Base-by-base conservation (phyloP, 345 rosid genomes). In the Pseudoturritis turrita region DNA sequence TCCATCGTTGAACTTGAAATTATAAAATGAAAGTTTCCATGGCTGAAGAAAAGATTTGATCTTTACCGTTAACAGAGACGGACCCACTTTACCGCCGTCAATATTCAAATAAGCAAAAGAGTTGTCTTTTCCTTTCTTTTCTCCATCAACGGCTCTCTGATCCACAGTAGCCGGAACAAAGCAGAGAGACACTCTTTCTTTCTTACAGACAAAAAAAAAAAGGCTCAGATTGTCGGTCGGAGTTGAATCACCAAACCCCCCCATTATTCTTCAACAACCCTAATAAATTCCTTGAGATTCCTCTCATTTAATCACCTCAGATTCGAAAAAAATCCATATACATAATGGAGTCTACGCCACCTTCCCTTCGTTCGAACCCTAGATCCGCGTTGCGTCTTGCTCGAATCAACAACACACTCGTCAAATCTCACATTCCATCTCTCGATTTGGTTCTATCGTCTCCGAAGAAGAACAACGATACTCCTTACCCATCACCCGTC, bases 341-440 rank as follows among this genome's bases (percentile, higher is more conserved):
- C 17, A 75, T 0, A 70, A 86, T 88, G 96, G 89, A 87, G 41
- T 68, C 84, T 4, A 77, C 87, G 2, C 87, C 92, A 11, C 79
- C 80, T 71, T 72, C 83, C 15, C 87, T 77, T 40, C 84, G 78
- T 70, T 82, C 92, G 22, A 82, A 83, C 54, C 85, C 82, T 12
- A 92, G 81, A 77, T 78, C 89, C 21, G 78, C 87, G 10, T 90
- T 83, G 4, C 89, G 94, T 51, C 79, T 89, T 31, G 81, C 89
- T 11, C 72, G 88, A 79, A 50, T 28, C 23, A 74, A 50, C 72
- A 65, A 41, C 22, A 56, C 72, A 21, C 47, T 80, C 18, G 22
- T 67, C 54, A 80, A 81, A 47, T 71, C 84, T 11, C 67, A 77
- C 17, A 75, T 54, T 46, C 81, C 80, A 15, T 80, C 90, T 70